phyloP scores from a whole-genome alignment of 768 basidiomycete genomes.

The Pleurotus djamor region DNA sequence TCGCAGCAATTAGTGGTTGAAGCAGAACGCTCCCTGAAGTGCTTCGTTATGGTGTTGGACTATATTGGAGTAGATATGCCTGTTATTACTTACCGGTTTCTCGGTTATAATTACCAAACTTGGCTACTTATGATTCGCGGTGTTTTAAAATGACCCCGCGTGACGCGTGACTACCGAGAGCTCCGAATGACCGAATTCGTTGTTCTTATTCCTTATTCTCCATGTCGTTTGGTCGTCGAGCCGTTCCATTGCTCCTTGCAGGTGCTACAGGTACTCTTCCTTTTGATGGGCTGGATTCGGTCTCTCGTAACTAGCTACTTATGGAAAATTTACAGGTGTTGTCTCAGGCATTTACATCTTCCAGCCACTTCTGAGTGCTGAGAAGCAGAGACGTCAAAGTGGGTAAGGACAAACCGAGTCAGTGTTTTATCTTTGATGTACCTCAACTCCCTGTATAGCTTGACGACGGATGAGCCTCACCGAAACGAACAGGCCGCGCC shows the following conservation, averaged over 20 bases:
- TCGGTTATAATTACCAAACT: background rate
- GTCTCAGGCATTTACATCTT: constrained; percentile 68
- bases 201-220: background rate
- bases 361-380: constrained; percentile 40
- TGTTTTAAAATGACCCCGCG: constrained; percentile 12
- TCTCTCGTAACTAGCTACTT: too few relatives aligned
- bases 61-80: background rate
- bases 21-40: background rate
- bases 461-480: background rate
- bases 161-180: constrained; percentile 1
- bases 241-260: constrained; percentile 53
- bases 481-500: constrained; percentile 2
- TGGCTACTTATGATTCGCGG: constrained; percentile 12
- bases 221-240: constrained; percentile 34
- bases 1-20: too few relatives aligned
- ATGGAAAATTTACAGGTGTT: constrained; percentile 36
- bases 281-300: too few relatives aligned
- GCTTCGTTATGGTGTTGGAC: background rate
- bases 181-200: background rate
- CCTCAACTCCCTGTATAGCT: constrained; percentile 5
- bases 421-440: constrained; percentile 4
- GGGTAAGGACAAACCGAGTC: constrained; percentile 11
- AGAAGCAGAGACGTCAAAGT: constrained; percentile 13
- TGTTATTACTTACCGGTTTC: background rate
- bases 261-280: constrained; percentile 45